Base-by-base conservation (phyloP, 345 rosid genomes). In the Toxicodendron radicans region DNA sequence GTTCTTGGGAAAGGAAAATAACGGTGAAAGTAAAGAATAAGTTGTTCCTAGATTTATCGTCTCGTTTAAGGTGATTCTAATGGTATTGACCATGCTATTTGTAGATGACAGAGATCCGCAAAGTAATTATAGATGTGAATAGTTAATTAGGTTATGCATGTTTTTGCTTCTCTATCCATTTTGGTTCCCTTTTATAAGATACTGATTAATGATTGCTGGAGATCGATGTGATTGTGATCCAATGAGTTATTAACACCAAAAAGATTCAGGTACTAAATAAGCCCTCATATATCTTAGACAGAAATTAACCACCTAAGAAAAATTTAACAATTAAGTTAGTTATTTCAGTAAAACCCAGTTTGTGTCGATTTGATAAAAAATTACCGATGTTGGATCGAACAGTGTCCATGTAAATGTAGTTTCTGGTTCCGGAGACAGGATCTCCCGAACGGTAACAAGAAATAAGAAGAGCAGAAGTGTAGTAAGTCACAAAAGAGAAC, bases 391-490 rank as follows among this genome's bases (percentile, higher is more conserved):
- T 84, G 64, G 91, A 76, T 3, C 79, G 71, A 64, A 88, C 86
- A 54, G 85, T 89, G 41, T 88, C 89, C 85, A 74, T 84, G 75
- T 88, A 88, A 32, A 89, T 88, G 45, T 62, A 46, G 51, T 46
- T 46, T 10, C 51, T 46, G 2, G 10, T 11, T 7, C 51, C 51
- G 11, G 51, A 9, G 12, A 67, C n/a, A 23, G 84, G 82, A 58
- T 87, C 85, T 7, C 86, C 85, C 0, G 85, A 68, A 13, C 89
- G 87, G 83, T 87, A 85, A 66, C 89, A 84, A 23, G 79, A 76
- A n/a, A 85, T 63, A 1, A 87, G 51, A 43, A 43, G 51, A 10
- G 51, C 9, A 2, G 51, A 46, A 46, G 49, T 45, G 49, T 45
- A 45, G 85, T 45, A 45, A 45, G 49, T 45, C n/a, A 83, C 84